Evolutionary conservation across 2,329 filamentous ascomycete species (phyloP).

Genomic region (Colletotrichum liaoningense): DNA sequence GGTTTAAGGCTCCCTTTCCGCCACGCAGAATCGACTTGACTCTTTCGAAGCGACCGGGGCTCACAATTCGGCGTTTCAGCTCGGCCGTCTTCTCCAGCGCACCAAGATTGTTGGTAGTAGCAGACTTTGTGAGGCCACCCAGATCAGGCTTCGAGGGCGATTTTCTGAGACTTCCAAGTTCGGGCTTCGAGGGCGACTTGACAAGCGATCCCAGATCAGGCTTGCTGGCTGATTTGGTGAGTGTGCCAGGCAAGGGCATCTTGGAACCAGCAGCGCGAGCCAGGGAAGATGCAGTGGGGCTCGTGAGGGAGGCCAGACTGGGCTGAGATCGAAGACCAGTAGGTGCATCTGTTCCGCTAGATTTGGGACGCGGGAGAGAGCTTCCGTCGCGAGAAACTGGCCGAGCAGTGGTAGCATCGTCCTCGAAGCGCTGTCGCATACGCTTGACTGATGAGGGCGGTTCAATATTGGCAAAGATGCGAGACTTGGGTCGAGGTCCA

Average conservation of each 20-base stretch:
- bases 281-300: constrained; percentile 82
- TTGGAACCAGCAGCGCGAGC: constrained; percentile 69
- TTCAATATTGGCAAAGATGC: constrained; percentile 40
- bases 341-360: constrained; percentile 51
- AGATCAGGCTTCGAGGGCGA: constrained; percentile 64
- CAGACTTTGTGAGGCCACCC: constrained; percentile 54
- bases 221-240: constrained; percentile 36
- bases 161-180: constrained; percentile 52
- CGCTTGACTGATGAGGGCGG: constrained; percentile 71
- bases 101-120: constrained; percentile 59
- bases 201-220: constrained; percentile 20
- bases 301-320: constrained; percentile 71
- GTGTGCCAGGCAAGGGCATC: constrained; percentile 62
- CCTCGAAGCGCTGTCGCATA: constrained; percentile 72
- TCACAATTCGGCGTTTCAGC: constrained; percentile 53
- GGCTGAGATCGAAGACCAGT: constrained; percentile 56
- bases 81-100: constrained; percentile 46
- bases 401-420: constrained; percentile 76
- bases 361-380: constrained; percentile 62
- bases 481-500: constrained; percentile 17
- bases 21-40: constrained; percentile 69
- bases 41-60: constrained; percentile 63
- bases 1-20: constrained; percentile 50
- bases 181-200: constrained; percentile 65
- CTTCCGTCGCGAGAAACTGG: constrained; percentile 65